These are phyloP conservation scores for Blastobotrys robertii DNA, from an alignment of 805 yeast species.

Conservation along the genomic window DNA sequence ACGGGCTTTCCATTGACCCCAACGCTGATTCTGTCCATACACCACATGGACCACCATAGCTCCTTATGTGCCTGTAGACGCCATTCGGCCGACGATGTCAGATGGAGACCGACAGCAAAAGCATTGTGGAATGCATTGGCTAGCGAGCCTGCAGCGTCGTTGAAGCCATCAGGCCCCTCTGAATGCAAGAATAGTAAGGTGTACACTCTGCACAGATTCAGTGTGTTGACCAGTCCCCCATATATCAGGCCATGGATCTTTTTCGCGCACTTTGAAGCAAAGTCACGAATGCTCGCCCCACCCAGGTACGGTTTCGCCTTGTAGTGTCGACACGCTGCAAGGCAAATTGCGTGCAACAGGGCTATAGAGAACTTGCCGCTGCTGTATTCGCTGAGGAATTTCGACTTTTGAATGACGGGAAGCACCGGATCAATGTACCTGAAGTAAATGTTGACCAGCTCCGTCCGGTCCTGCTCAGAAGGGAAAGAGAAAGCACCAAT, in stretches of 20 bases:
- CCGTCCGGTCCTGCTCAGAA: constrained; percentile 16
- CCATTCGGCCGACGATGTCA: background rate
- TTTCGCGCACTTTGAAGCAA: constrained; percentile 18
- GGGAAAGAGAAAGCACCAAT: constrained; percentile 31
- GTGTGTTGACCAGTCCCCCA: constrained; percentile 28
- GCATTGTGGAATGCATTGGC: constrained; percentile 29
- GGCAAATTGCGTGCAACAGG: constrained; percentile 31
- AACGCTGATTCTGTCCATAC: constrained; percentile 29
- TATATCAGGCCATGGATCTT: constrained; percentile 27
- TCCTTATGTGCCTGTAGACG: constrained; percentile 1
- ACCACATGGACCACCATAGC: constrained; percentile 31
- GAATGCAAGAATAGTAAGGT: constrained; percentile 28
- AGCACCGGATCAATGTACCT: constrained; percentile 30
- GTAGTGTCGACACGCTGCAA: constrained; percentile 31
- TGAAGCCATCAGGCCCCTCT: constrained; percentile 28
- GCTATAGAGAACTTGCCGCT: constrained; percentile 28
- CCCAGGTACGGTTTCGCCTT: constrained; percentile 18
- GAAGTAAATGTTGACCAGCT: constrained; percentile 30
- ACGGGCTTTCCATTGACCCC: constrained; percentile 29
- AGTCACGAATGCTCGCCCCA: constrained; percentile 18
- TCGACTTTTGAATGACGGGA: constrained; percentile 33
- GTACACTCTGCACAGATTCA: constrained; percentile 25
- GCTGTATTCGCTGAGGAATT: constrained; percentile 27
- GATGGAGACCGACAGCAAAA: constrained; percentile 28
- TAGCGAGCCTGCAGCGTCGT: constrained; percentile 24